phyloP scores from a whole-genome alignment of 2,329 filamentous ascomycete species.

The Cladosporium sp. region DNA sequence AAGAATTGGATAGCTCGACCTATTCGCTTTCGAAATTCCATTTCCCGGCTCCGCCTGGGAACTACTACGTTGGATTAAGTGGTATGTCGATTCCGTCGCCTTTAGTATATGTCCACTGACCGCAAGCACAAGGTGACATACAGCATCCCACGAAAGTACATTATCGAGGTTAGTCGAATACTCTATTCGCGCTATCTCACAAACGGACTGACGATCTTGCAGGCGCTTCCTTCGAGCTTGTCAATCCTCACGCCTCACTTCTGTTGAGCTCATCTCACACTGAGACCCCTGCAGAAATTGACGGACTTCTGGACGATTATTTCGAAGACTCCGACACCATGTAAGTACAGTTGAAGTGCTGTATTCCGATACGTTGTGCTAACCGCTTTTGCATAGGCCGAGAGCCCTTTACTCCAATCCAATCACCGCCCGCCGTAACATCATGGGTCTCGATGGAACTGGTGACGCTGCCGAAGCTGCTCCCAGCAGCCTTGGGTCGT shows the following conservation, averaged over 20 bases:
- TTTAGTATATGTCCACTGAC: background rate
- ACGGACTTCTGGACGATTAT: conserved; percentile 31
- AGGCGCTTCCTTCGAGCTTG: conserved; percentile 31
- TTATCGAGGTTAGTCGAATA: conserved; percentile 15
- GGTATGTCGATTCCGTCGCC: conserved; percentile 19
- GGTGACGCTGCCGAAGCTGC: background rate
- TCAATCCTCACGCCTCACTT: conserved; percentile 33
- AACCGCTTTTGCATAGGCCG: background rate
- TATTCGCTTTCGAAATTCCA: conserved; percentile 26
- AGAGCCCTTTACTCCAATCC: conserved; percentile 21
- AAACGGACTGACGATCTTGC: conserved; percentile 3
- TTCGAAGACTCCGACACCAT: conserved; percentile 18
- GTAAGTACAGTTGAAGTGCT: background rate
- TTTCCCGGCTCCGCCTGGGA: conserved; percentile 27
- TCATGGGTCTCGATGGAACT: conserved; percentile 17
- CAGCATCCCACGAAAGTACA: conserved; percentile 25
- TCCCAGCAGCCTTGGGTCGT: background rate
- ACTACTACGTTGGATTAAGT: conserved; percentile 24
- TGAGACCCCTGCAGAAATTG: conserved; percentile 31
- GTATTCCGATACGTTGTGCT: background rate
- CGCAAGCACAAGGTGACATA: conserved; percentile 13
- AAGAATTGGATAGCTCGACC: conserved; percentile 16
- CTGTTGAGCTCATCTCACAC: conserved; percentile 23
- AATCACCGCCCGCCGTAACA: conserved; percentile 25
- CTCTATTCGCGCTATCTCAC: background rate